Evolutionary conservation across 1,284 basidiomycete species (phyloP), one percentile per base, ranked within the genome.

Genomic region (Sporisorium sorghi): DNA sequence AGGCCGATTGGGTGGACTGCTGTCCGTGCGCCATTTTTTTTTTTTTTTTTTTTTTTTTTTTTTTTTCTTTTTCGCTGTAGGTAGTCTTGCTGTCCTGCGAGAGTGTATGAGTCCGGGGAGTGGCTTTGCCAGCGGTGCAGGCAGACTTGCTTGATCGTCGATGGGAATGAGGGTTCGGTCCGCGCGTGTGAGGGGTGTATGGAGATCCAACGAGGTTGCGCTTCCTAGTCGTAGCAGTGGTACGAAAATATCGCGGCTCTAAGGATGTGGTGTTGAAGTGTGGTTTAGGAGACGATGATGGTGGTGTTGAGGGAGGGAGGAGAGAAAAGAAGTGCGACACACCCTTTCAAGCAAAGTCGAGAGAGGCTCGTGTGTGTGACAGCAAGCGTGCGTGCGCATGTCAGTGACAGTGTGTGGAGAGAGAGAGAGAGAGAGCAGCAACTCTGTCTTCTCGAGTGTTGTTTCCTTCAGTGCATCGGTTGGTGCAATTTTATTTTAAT

Each of bases 11-110:
- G 14, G 60, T 66, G 47, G 60, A 57, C 35, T 61, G 67, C 50
- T 75, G 73, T 19, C 53, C 66, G 54, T 62, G 60, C 44, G 69
- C 51, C 69, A 72, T 72, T 15, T 40, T 58, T n/a, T n/a, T n/a
- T n/a, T n/a, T n/a, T n/a, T n/a, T n/a, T n/a, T n/a, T n/a, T n/a
- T n/a, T n/a, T n/a, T n/a, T n/a, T n/a, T n/a, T n/a, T n/a, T n/a
- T n/a, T n/a, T n/a, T n/a, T n/a, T n/a, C n/a, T n/a, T n/a, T n/a
- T n/a, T n/a, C n/a, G n/a, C n/a, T n/a, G n/a, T n/a, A n/a, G n/a
- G n/a, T n/a, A n/a, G n/a, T n/a, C n/a, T 14, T n/a, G 19, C 9
- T 6, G 44, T 28, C 24, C 30, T 28, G 44, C 3, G 24, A 28
- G 24, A 21, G 43, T 24, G 24, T 4, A 9, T 28, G 24, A 8